These are phyloP conservation scores for Rhodotorula diobovata DNA, from an alignment of 768 basidiomycete genomes.

Conservation along the genomic window DNA sequence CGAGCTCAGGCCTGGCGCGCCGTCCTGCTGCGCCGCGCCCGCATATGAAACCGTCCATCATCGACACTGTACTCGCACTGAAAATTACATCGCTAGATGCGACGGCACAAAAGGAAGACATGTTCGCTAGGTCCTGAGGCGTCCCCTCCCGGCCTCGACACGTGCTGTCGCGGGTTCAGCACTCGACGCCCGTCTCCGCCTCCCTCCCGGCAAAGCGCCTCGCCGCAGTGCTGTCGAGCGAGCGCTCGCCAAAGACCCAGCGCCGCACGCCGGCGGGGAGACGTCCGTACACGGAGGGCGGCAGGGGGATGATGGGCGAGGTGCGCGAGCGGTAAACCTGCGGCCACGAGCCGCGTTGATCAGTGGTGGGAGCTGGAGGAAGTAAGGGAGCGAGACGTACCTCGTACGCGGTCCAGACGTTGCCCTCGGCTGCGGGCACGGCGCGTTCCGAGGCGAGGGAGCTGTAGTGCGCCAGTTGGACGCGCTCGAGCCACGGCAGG, in stretches of 20 bases:
- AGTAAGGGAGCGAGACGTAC: background rate
- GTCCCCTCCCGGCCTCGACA: too few relatives aligned
- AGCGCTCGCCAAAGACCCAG: background rate
- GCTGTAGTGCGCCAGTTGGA: background rate
- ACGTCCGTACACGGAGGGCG: conserved; percentile 55
- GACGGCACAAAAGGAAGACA: too few relatives aligned
- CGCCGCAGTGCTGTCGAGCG: background rate
- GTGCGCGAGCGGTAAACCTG: conserved; percentile 58
- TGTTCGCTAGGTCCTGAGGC: too few relatives aligned
- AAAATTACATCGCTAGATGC: too few relatives aligned
- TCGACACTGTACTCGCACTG: too few relatives aligned
- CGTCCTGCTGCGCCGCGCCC: too few relatives aligned
- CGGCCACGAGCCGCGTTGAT: background rate
- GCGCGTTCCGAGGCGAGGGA: background rate
- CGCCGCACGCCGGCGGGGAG: conserved; percentile 56
- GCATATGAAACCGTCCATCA: too few relatives aligned
- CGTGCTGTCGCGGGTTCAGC: too few relatives aligned
- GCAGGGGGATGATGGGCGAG: conserved; percentile 61
- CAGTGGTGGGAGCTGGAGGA: background rate
- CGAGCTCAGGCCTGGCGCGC: too few relatives aligned
- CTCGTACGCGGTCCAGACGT: background rate
- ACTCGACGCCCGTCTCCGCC: background rate
- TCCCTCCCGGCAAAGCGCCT: background rate
- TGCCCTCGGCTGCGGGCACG: background rate
- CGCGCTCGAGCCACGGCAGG: background rate